Percentiles rank a stretch among this genome's conserved stretches.
Evolutionary conservation across 306 rosid species (phyloP).

Genomic region (Hippophae tibetana): DNA sequence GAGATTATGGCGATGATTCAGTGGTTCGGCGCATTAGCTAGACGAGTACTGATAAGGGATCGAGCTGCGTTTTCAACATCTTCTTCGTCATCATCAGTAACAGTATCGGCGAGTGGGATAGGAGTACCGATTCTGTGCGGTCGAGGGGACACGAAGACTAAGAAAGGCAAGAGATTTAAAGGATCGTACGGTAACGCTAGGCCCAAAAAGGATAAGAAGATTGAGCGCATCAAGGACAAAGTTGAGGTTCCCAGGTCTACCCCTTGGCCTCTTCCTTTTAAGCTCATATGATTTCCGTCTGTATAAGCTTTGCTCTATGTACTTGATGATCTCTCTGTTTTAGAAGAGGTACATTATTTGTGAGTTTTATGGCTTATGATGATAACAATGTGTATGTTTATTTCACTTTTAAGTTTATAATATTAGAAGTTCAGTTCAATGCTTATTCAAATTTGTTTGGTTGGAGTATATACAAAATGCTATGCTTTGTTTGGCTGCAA

Average conservation of each 20-base stretch:
- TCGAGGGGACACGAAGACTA: conserved; percentile 85
- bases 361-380: not conserved
- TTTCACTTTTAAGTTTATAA: not conserved
- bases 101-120: not conserved
- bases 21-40: conserved; percentile 45
- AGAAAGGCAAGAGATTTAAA: conserved; percentile 85
- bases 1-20: conserved; percentile 44
- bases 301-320: not conserved
- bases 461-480: no score
- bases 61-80: conserved; percentile 14
- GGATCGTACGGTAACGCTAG: conserved; percentile 76
- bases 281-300: conserved; percentile 47
- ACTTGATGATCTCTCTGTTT: not conserved
- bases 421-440: not conserved
- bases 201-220: conserved; percentile 87
- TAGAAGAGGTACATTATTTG: not conserved
- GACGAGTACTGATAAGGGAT: conserved; percentile 37
- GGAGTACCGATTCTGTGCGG: conserved; percentile 55
- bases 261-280: conserved; percentile 99
- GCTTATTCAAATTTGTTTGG: not conserved
- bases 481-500: not conserved
- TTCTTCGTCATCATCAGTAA: not conserved
- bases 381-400: conserved; percentile 3
- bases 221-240: conserved; percentile 82
- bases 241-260: conserved; percentile 94